Evolutionary conservation across 371 early-diverging fungal species (phyloP).

Genomic region (Mucor indicus): DNA sequence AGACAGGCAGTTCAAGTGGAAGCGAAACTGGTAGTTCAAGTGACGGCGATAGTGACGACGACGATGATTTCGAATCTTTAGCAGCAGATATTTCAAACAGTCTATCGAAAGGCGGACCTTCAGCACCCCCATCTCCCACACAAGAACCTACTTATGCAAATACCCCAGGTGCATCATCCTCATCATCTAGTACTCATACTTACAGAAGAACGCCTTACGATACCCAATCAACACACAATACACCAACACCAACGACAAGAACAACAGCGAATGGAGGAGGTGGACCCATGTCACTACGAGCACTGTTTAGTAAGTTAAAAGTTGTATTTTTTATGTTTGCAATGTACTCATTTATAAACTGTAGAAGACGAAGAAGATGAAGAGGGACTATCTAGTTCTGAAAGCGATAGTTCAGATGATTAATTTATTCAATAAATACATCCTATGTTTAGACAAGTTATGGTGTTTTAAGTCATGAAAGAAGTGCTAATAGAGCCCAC

Average conservation of each 20-base stretch:
- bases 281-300: constrained; percentile 21
- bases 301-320: constrained; percentile 16
- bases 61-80: constrained; percentile 23
- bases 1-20: constrained; percentile 10
- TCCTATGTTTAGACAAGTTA: too few species aligned
- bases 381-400: constrained; percentile 13
- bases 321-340: neutral
- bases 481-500: too few species aligned
- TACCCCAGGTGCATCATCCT: constrained; percentile 1
- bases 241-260: constrained; percentile 4
- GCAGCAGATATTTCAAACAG: constrained; percentile 22
- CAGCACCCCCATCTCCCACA: constrained; percentile 16
- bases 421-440: too few species aligned
- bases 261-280: neutral
- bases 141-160: neutral
- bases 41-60: constrained; percentile 15
- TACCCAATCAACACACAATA: neutral
- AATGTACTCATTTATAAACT: neutral
- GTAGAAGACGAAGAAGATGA: constrained; percentile 19
- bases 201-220: constrained; percentile 3
- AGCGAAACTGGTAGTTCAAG: constrained; percentile 14
- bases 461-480: too few species aligned
- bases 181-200: neutral
- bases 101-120: constrained; percentile 17
- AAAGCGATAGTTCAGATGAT: too few species aligned